Evolutionary conservation across 495 filamentous ascomycete species (phyloP), one percentile per base, ranked within the genome.

Genomic region (Oidiodendron maius): DNA sequence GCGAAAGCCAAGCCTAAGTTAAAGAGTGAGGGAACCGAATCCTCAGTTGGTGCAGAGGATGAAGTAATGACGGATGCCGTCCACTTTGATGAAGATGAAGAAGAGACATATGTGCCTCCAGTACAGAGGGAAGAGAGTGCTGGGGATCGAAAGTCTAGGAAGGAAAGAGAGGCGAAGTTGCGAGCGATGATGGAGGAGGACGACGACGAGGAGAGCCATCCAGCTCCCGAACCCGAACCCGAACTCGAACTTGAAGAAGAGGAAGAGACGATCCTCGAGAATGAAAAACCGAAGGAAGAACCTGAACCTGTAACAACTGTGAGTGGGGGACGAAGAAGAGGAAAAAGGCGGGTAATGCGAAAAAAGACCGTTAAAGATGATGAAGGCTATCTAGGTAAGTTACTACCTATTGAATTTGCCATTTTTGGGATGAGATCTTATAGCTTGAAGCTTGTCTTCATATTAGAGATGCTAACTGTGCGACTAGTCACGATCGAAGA

Each of bases 401-500:
- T 40, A 25, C 0, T 16, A 13, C 11, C 22, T 23, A 17, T 24
- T 34, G 44, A 18, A 25, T 28, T n/a, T n/a, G n/a, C n/a, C n/a
- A n/a, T n/a, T n/a, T n/a, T n/a, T n/a, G n/a, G n/a, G n/a, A n/a
- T n/a, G n/a, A n/a, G n/a, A n/a, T n/a, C n/a, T n/a, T n/a, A n/a
- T n/a, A n/a, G n/a, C n/a, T n/a, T n/a, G n/a, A n/a, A n/a, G n/a
- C n/a, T n/a, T n/a, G n/a, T n/a, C n/a, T n/a, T n/a, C n/a, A n/a
- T n/a, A n/a, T n/a, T n/a, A n/a, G n/a, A n/a, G n/a, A n/a, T n/a
- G n/a, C n/a, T n/a, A n/a, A n/a, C n/a, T n/a, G n/a, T n/a, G n/a
- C n/a, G n/a, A n/a, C n/a, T 58, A 95, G 93, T 97, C 15, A 97
- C 93, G 11, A 84, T 83, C 54, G 85, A 91, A 58, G 91, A 96